Percentiles rank a stretch among this genome's conserved stretches.
phyloP scores from a whole-genome alignment of 306 rosid species.

The Mimosa bimucronata region DNA sequence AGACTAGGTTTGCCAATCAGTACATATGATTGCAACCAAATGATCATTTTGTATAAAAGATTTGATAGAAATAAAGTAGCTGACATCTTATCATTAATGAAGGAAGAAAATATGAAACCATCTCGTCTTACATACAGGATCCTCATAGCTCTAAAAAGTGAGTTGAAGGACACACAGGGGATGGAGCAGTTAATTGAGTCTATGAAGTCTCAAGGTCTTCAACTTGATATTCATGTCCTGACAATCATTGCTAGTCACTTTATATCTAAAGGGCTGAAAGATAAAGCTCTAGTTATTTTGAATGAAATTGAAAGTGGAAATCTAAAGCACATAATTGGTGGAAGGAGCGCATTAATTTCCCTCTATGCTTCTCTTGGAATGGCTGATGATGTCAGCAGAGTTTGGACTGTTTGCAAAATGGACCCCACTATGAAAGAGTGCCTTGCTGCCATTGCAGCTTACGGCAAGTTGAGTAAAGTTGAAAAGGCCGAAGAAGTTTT shows the following conservation, averaged over 20 bases:
- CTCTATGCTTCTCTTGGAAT: slow-evolving; percentile 33
- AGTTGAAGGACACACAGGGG: slow-evolving; percentile 6
- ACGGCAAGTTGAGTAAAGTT: slow-evolving; percentile 34
- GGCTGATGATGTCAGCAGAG: slow-evolving; percentile 30
- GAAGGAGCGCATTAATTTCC: not conserved
- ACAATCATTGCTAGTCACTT: slow-evolving; percentile 12
- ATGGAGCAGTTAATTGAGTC: slow-evolving; percentile 31
- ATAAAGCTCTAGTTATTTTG: slow-evolving; percentile 28
- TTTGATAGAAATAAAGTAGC: slow-evolving; percentile 9
- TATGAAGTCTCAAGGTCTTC: slow-evolving; percentile 32
- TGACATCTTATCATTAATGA: slow-evolving; percentile 30
- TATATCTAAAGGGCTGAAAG: slow-evolving; percentile 32
- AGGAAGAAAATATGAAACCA: slow-evolving; percentile 34
- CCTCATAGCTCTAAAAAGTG: slow-evolving; percentile 19
- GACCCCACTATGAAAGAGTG: not conserved
- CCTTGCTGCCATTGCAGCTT: slow-evolving; percentile 23
- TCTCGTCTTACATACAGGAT: slow-evolving; percentile 28
- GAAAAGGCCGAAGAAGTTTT: slow-evolving; percentile 38
- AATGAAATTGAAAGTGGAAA: slow-evolving; percentile 28
- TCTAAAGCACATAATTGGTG: not conserved
- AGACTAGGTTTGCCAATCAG: slow-evolving; percentile 26
- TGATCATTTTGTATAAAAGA: slow-evolving; percentile 35
- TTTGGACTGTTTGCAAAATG: slow-evolving; percentile 24
- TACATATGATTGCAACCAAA: slow-evolving; percentile 28
- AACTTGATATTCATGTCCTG: slow-evolving; percentile 24